These are phyloP conservation scores for Amanita molliuscula DNA, from an alignment of 768 basidiomycete genomes.

Conservation along the genomic window DNA sequence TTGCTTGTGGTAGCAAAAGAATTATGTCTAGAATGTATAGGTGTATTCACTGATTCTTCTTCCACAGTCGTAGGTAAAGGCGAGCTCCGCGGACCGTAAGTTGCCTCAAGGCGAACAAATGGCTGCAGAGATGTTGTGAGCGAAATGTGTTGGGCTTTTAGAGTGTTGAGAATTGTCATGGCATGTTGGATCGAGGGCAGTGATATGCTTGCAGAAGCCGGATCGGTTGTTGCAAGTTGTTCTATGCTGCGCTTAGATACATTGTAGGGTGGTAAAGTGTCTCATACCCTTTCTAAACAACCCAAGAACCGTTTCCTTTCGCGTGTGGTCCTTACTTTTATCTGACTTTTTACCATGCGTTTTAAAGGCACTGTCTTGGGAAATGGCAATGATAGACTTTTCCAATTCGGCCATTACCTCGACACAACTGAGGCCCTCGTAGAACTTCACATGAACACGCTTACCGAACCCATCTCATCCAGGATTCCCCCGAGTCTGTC, in stretches of 20 bases:
- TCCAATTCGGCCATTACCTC: slow-evolving; percentile 57
- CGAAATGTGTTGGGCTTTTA: slow-evolving; percentile 9
- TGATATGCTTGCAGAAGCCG: slow-evolving; percentile 4
- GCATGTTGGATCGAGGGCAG: slow-evolving; percentile 10
- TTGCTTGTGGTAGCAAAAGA: slow-evolving; percentile 44
- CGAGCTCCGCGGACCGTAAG: slow-evolving; percentile 18
- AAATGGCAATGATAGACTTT: slow-evolving; percentile 33
- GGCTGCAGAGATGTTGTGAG: slow-evolving; percentile 17
- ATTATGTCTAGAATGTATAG: slow-evolving; percentile 24
- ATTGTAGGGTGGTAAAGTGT: slow-evolving; percentile 3
- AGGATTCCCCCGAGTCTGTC: slow-evolving; percentile 40
- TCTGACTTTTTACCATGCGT: slow-evolving; percentile 36
- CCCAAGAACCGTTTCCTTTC: slow-evolving; percentile 34
- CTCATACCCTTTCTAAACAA: slow-evolving; percentile 52
- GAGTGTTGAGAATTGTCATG: slow-evolving; percentile 2
- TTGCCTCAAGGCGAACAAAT: slow-evolving; percentile 19
- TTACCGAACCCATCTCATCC: slow-evolving; percentile 60
- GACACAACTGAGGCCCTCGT: not conserved
- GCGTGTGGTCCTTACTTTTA: slow-evolving; percentile 31
- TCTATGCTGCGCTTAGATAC: slow-evolving; percentile 9
- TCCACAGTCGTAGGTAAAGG: slow-evolving; percentile 38
- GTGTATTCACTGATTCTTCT: slow-evolving; percentile 20
- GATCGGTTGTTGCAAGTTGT: not conserved
- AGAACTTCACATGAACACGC: slow-evolving; percentile 10
- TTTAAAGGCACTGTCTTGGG: slow-evolving; percentile 28